These are phyloP conservation scores for Hypoxylon cercidicola DNA, from an alignment of 495 filamentous ascomycete species.

Conservation along the genomic window DNA sequence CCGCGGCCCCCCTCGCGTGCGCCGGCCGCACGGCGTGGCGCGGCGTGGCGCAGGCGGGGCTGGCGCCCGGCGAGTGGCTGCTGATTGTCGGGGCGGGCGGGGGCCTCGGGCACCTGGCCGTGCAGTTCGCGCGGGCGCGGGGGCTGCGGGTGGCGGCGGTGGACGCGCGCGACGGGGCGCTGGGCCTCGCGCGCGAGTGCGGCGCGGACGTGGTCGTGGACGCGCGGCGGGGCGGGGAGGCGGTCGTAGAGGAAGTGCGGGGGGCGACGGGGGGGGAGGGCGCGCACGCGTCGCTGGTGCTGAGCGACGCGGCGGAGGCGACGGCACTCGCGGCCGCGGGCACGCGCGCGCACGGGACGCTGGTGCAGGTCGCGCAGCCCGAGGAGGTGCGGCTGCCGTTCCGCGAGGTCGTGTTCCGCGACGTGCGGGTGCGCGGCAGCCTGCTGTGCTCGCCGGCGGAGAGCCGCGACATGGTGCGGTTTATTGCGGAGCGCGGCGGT, in stretches of 20 bases:
- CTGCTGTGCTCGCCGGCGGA: constrained; percentile 59
- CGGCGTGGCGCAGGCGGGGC: constrained; percentile 55
- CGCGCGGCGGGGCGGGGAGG: constrained; percentile 57
- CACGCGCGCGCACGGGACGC: constrained; percentile 64
- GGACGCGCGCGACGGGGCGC: constrained; percentile 65
- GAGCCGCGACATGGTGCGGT: constrained; percentile 60
- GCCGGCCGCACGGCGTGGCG: constrained; percentile 66
- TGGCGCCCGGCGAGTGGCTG: constrained; percentile 60
- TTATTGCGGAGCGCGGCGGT: constrained; percentile 56
- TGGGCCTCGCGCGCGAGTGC: constrained; percentile 53
- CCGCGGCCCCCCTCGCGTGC: constrained; percentile 66
- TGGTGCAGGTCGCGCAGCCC: constrained; percentile 67
- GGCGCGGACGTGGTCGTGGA: constrained; percentile 65
- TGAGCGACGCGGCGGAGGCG: constrained; percentile 56
- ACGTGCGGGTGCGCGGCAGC: constrained; percentile 61
- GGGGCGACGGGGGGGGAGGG: constrained; percentile 58
- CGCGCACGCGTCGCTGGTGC: constrained; percentile 57
- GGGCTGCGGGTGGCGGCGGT: constrained; percentile 61
- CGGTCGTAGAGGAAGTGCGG: constrained; percentile 57
- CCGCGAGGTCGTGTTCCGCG: constrained; percentile 63
- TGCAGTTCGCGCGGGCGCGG: constrained; percentile 52
- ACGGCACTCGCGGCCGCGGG: constrained; percentile 60
- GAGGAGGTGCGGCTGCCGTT: constrained; percentile 61
- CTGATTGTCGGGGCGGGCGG: constrained; percentile 67
- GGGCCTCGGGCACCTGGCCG: constrained; percentile 65